These are phyloP conservation scores for Dendrobium chrysotoxum DNA, from an alignment of 106 monocot genomes.

Conservation along the genomic window DNA sequence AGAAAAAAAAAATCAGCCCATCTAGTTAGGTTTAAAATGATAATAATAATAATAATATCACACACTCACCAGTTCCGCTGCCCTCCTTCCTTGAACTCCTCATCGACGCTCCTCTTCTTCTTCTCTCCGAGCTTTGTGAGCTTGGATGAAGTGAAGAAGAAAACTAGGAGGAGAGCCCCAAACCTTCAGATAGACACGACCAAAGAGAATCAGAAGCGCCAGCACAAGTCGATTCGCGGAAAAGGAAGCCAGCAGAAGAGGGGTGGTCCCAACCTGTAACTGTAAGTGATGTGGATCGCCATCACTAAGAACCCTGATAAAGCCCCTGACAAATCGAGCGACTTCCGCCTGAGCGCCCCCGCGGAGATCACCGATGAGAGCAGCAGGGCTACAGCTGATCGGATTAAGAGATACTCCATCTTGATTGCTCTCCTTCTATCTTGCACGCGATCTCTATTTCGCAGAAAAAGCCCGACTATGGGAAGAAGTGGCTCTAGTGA, in stretches of 20 bases:
- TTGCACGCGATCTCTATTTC: neutral
- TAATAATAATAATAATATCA: neutral
- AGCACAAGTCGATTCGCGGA: neutral
- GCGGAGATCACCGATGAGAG: constrained; percentile 34
- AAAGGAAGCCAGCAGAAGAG: neutral
- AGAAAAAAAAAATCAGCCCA: no score
- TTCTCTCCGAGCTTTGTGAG: constrained; percentile 69
- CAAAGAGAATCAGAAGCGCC: neutral
- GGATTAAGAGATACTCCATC: constrained; percentile 18
- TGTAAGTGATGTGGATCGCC: constrained; percentile 60
- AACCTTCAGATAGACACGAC: constrained; percentile 29
- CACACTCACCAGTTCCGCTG: constrained; percentile 79
- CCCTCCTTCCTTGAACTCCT: constrained; percentile 78
- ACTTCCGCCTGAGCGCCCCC: constrained; percentile 42
- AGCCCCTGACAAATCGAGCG: constrained; percentile 67
- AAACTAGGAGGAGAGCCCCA: constrained; percentile 66
- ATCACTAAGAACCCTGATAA: constrained; percentile 68
- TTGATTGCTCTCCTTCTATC: neutral
- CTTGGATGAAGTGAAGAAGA: constrained; percentile 86
- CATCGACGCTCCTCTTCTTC: constrained; percentile 61
- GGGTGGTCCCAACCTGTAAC: constrained; percentile 43
- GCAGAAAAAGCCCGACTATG: neutral
- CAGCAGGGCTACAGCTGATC: constrained; percentile 22
- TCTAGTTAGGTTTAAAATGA: no score
- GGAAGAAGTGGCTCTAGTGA: neutral